These are phyloP conservation scores for Candida nitratophila DNA, from an alignment of 805 yeast species.

Conservation along the genomic window DNA sequence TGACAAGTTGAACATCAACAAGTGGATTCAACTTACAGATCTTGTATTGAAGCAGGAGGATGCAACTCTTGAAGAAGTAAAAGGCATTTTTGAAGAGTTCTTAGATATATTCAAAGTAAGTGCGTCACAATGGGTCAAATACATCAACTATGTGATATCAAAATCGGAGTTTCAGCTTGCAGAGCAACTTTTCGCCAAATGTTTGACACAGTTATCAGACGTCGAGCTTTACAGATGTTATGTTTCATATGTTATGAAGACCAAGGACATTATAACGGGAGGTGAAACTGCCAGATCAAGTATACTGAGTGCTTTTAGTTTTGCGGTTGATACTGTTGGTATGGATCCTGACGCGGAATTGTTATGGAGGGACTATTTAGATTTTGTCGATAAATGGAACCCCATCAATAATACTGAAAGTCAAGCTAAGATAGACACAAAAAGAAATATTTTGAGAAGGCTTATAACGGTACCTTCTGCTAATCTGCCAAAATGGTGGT, in stretches of 20 bases:
- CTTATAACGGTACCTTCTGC: constrained; percentile 71
- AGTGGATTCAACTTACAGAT: constrained; percentile 52
- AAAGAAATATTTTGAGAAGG: constrained; percentile 64
- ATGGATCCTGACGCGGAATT: constrained; percentile 63
- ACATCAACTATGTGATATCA: constrained; percentile 56
- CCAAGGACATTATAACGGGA: constrained; percentile 65
- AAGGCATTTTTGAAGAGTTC: constrained; percentile 52
- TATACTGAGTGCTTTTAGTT: constrained; percentile 76
- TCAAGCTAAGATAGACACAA: constrained; percentile 70
- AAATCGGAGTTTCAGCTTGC: constrained; percentile 59
- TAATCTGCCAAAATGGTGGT: constrained; percentile 74
- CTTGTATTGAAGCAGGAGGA: constrained; percentile 38
- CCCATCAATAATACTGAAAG: constrained; percentile 80
- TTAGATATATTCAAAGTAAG: constrained; percentile 60
- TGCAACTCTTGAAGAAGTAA: constrained; percentile 44
- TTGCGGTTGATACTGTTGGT: constrained; percentile 74
- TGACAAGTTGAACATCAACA: constrained; percentile 44
- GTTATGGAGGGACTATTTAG: constrained; percentile 80
- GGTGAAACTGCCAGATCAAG: constrained; percentile 73
- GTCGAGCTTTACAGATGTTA: constrained; percentile 73
- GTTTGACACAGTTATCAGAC: constrained; percentile 55
- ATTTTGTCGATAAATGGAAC: constrained; percentile 69
- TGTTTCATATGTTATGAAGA: constrained; percentile 67
- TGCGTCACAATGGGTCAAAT: constrained; percentile 68
- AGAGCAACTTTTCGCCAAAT: constrained; percentile 57